Evolutionary conservation across 2,329 filamentous ascomycete species (phyloP).

Genomic region (Leptodontidium sp.): DNA sequence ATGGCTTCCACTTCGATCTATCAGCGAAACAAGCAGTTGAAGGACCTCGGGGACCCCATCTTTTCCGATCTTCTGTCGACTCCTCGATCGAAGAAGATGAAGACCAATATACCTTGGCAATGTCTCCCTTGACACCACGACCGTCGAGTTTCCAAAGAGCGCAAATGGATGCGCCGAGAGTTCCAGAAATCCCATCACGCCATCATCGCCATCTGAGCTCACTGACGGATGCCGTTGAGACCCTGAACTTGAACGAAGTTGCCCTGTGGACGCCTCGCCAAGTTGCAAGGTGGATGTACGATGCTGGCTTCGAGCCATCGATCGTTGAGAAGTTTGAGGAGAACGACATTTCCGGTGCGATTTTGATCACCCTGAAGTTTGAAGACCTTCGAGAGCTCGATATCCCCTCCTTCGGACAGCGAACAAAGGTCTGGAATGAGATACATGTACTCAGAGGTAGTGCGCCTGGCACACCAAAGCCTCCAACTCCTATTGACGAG

Average conservation of each 20-base stretch:
- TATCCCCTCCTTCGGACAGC: constrained; percentile 82
- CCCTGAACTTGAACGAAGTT: constrained; percentile 67
- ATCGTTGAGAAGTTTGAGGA: constrained; percentile 86
- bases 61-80: constrained; percentile 77
- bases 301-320: constrained; percentile 78
- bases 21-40: constrained; percentile 70
- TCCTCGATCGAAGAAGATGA: constrained; percentile 61
- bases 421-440: constrained; percentile 81
- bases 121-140: constrained; percentile 80
- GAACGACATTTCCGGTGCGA: constrained; percentile 90
- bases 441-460: constrained; percentile 73
- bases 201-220: constrained; percentile 57
- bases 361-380: constrained; percentile 90
- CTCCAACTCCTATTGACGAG: constrained; percentile 69
- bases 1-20: constrained; percentile 67
- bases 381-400: constrained; percentile 85
- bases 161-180: constrained; percentile 35
- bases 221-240: constrained; percentile 63
- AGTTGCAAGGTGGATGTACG: constrained; percentile 87
- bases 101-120: constrained; percentile 64
- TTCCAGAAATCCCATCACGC: constrained; percentile 39
- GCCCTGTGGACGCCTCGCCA: constrained; percentile 76
- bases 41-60: constrained; percentile 85
- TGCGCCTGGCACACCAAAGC: constrained; percentile 58
- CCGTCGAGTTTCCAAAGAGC: constrained; percentile 49